Evolutionary conservation across 2,329 filamentous ascomycete genomes (phyloP), one percentile per base, ranked within the genome.

Genomic region (Venturiaceae sp.): DNA sequence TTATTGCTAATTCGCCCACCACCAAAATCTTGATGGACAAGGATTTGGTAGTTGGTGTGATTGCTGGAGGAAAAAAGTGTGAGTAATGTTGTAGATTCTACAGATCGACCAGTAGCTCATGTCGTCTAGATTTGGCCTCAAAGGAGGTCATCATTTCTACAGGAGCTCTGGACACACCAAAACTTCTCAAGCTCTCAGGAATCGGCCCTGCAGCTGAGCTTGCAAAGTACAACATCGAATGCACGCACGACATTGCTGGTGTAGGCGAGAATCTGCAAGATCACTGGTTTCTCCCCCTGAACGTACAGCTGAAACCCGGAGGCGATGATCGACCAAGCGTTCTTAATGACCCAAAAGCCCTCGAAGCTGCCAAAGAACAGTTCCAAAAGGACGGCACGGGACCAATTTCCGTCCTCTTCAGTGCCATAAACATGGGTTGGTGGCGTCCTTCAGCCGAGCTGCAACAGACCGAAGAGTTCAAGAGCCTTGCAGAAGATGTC

Each of bases 151-250:
- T 77, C 46, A 60, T 77, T 8, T 71, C 64, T 14, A 65, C 69
- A 14, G 75, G 74, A 16, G 65, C 71, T 5, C 63, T 75, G 5
- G 69, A 75, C 34, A 69, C 67, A 1, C 75, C 75, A 1, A 68
- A 69, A 32, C 75, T 84, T 47, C 76, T 84, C 71, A 73, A 83
- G 58, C 75, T 81, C 62, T 83, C 80, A 3, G 82, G 82, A 37
- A 71, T 84, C 46, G 82, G 82, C 30, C 80, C 81, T 47, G 75
- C 75, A 63, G 60, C 68, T 0, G 70, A 79, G 41, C 72, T 80
- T 3, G 60, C 69, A 34, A 60, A 68, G 13, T 73, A 74, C 44
- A 66, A 71, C 3, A 77, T 80, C 56, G 64, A 72, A 0, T 66
- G 77, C 8, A 64, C 73, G 16, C 68, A 71, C 2, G 64, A 75